These are phyloP conservation scores for Trypanosomatidae sp. DNA, from an alignment of 208 protist genomes.

Conservation along the genomic window DNA sequence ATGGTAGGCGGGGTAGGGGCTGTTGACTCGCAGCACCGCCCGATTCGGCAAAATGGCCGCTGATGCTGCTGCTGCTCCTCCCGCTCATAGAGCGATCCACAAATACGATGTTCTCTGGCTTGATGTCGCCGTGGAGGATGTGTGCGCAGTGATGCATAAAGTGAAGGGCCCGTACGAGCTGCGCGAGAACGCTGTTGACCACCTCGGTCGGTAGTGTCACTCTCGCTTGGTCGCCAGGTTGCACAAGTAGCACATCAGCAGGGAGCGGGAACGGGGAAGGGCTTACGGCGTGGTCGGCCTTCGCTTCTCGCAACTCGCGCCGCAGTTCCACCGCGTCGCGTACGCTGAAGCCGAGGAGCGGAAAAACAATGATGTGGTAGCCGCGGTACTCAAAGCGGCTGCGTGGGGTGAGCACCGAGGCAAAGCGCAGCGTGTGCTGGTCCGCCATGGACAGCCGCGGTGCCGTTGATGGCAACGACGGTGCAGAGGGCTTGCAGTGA, in stretches of 20 bases:
- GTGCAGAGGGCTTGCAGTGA: not conserved
- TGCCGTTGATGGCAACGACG: not conserved
- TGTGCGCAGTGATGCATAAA: slow-evolving; percentile 53
- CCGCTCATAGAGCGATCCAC: slow-evolving; percentile 19
- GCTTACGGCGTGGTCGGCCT: not conserved
- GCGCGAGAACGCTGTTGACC: slow-evolving; percentile 53
- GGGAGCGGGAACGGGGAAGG: not conserved
- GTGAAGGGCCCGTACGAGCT: slow-evolving; percentile 78
- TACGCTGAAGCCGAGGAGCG: slow-evolving; percentile 63
- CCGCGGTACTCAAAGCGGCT: slow-evolving; percentile 47
- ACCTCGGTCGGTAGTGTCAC: slow-evolving; percentile 17
- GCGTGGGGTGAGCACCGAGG: slow-evolving; percentile 22
- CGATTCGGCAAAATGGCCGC: slow-evolving; percentile 19
- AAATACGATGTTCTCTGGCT: slow-evolving; percentile 89
- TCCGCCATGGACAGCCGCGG: slow-evolving; percentile 14
- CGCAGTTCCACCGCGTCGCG: slow-evolving; percentile 51
- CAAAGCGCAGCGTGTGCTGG: slow-evolving; percentile 8
- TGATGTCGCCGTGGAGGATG: slow-evolving; percentile 96
- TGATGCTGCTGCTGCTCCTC: not conserved
- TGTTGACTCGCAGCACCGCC: not conserved
- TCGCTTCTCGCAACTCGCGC: slow-evolving; percentile 15
- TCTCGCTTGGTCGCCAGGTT: not conserved
- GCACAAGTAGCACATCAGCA: not conserved
- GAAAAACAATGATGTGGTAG: slow-evolving; percentile 61
- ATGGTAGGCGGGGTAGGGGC: not conserved